A percentile compares a stretch with the other conserved stretches of the same genome.
phyloP scores from a whole-genome alignment of 805 yeast species.

The Nakazawaea peltata region DNA sequence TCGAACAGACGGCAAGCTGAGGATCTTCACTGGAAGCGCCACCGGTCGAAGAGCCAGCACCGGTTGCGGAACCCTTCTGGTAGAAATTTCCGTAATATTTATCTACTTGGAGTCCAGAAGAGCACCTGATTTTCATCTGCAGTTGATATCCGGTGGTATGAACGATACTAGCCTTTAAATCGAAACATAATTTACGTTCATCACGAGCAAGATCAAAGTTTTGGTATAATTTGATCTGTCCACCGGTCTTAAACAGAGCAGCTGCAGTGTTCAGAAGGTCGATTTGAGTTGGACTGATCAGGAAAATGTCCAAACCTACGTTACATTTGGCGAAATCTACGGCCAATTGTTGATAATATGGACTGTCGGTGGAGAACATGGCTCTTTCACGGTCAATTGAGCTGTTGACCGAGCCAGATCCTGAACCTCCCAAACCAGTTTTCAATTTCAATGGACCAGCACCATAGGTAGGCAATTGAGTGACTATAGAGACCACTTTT shows the following conservation, averaged over 20 bases:
- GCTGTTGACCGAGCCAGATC: too few relatives aligned
- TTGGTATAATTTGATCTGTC: slow-evolving; percentile 55
- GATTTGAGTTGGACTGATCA: slow-evolving; percentile 53
- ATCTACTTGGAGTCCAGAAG: slow-evolving; percentile 76
- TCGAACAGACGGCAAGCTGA: slow-evolving; percentile 53
- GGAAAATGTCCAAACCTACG: slow-evolving; percentile 72
- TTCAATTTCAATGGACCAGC: slow-evolving; percentile 59
- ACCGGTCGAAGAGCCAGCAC: too few relatives aligned
- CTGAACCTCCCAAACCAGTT: slow-evolving; percentile 21
- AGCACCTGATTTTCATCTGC: slow-evolving; percentile 76
- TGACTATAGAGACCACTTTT: slow-evolving; percentile 61
- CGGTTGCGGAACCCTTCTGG: slow-evolving; percentile 25
- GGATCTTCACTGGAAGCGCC: slow-evolving; percentile 64
- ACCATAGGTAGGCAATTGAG: slow-evolving; percentile 73
- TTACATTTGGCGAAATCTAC: slow-evolving; percentile 46
- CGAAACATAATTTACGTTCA: slow-evolving; percentile 54
- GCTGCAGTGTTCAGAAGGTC: slow-evolving; percentile 71
- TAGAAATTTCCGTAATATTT: slow-evolving; percentile 61
- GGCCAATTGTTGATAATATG: slow-evolving; percentile 53
- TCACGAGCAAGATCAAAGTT: slow-evolving; percentile 64
- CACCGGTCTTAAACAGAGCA: slow-evolving; percentile 63
- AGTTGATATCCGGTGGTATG: slow-evolving; percentile 68
- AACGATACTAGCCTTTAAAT: slow-evolving; percentile 43
- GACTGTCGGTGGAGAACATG: slow-evolving; percentile 50
- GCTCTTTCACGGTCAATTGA: slow-evolving; percentile 36